Base-by-base conservation (phyloP, 1,284 basidiomycete species). In the Boletus sp. region DNA sequence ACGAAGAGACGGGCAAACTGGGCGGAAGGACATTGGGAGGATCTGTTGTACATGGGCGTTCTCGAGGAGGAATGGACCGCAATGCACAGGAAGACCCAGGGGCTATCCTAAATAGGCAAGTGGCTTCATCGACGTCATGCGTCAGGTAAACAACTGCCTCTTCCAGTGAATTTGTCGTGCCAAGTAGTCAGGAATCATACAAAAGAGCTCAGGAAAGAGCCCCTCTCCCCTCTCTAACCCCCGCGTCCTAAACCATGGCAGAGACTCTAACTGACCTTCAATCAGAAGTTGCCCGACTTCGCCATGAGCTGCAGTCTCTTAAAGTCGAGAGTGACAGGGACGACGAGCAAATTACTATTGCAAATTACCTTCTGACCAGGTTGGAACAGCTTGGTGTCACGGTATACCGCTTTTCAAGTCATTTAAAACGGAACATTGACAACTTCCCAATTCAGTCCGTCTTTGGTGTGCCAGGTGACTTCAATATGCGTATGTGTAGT, bases 381-480 rank as follows among this genome's bases (percentile, higher is more conserved):
- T 72, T 90, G 35, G 77, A 74, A 12, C 86, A 90, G 59, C 74
- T 88, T 41, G 76, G 75, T 27, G 81, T 86, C 47, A 78, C 73
- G 52, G 84, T 83, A 68, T 64, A n/a, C 53, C 51, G 55, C 10
- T 38, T 13, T 7, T 8, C 4, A 4, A 17, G 8, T 1, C 25
- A 27, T 33, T 6, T 26, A 26, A n/a, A n/a, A n/a, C 30, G 10
- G 19, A 17, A 8, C 22, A 42, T 10, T 33, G 14, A 46, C 19
- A 23, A 13, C 2, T 0, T 35, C 38, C 17, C 4, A 30, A 5
- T 65, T 51, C 52, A 85, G 79, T 74, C 75, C 41, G 78, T 94
- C 71, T 94, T 94, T 55, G 93, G 93, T 29, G 81, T 94, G 0
- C 92, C 93, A 5, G 93, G 94, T 34, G 94, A 95, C 69, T 97